phyloP scores from a whole-genome alignment of 768 basidiomycete species.

The Suillus brevipes region DNA sequence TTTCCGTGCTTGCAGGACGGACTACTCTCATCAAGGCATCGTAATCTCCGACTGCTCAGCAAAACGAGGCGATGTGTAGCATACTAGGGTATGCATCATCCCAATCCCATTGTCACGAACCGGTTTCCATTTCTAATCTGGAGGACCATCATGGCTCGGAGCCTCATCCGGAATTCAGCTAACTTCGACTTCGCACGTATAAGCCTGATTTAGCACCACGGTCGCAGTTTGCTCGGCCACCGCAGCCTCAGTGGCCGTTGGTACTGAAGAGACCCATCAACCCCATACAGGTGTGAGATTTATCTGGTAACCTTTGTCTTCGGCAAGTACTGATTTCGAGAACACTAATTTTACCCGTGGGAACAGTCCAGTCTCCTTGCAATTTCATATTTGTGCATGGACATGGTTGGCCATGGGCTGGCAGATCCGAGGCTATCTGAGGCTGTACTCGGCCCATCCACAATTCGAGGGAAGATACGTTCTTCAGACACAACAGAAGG shows the following conservation, averaged over 20 bases:
- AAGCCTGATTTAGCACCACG: conserved; percentile 5
- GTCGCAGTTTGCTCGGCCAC: conserved; percentile 16
- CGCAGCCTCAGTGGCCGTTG: conserved; percentile 1
- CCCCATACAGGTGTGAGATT: conserved; percentile 9
- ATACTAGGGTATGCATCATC: background rate
- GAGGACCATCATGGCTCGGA: background rate
- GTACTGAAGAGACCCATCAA: conserved; percentile 1
- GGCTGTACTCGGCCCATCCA: background rate
- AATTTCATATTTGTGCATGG: background rate
- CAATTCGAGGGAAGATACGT: background rate
- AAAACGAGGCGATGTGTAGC: background rate
- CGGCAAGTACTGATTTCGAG: background rate
- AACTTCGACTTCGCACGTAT: conserved; percentile 12
- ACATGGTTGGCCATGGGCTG: background rate
- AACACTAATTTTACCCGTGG: conserved; percentile 8
- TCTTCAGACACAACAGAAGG: background rate
- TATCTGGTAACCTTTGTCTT: conserved; percentile 3
- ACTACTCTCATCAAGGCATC: conserved; percentile 2
- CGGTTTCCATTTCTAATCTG: conserved; percentile 1
- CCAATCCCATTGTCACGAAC: conserved; percentile 3
- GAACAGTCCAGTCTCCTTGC: background rate
- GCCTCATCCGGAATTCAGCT: background rate
- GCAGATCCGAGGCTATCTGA: background rate
- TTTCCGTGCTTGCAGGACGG: conserved; percentile 3
- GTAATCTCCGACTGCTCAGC: conserved; percentile 1